Conservation (phyloP, 164 flowering plant genomes). For the Chimonanthus praecox region DNA sequence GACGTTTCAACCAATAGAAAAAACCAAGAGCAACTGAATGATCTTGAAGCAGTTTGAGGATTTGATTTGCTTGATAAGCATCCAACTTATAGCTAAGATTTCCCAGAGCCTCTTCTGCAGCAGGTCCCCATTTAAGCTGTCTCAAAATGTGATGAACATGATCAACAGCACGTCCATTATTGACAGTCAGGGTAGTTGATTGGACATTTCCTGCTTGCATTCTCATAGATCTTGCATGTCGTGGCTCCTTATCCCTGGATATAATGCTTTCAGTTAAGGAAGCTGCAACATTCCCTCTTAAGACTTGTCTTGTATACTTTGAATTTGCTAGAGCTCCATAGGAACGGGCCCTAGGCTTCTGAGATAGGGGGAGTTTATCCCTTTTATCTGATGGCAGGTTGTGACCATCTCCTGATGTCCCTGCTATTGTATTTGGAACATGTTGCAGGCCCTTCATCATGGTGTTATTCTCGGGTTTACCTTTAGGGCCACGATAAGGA, state of each 20-base stretch:
- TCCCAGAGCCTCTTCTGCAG: conserved; percentile 69
- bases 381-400: conserved; percentile 20
- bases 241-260: conserved; percentile 20
- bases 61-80: conserved; percentile 89
- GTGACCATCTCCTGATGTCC: conserved; percentile 25
- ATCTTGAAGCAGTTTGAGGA: conserved; percentile 77
- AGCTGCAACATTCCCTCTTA: conserved; percentile 28
- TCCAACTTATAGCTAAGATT: conserved; percentile 52
- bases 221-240: conserved; percentile 19
- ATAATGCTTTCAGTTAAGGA: conserved; percentile 4
- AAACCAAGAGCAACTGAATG: conserved; percentile 73
- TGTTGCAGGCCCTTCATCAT: conserved; percentile 23
- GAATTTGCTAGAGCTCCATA: conserved; percentile 20
- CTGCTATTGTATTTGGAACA: conserved; percentile 19
- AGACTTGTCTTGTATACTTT: conserved; percentile 19
- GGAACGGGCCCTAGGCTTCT: conserved; percentile 31
- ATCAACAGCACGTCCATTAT: conserved; percentile 38
- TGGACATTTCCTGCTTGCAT: conserved; percentile 25
- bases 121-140: conserved; percentile 61
- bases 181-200: conserved; percentile 24
- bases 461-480: conserved; percentile 25
- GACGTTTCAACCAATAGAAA: conserved; percentile 81
- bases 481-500: conserved; percentile 26
- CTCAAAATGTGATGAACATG: conserved; percentile 42
- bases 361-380: conserved; percentile 31